Conservation (phyloP, 495 filamentous ascomycete species). For the Penicillium chermesinum region DNA sequence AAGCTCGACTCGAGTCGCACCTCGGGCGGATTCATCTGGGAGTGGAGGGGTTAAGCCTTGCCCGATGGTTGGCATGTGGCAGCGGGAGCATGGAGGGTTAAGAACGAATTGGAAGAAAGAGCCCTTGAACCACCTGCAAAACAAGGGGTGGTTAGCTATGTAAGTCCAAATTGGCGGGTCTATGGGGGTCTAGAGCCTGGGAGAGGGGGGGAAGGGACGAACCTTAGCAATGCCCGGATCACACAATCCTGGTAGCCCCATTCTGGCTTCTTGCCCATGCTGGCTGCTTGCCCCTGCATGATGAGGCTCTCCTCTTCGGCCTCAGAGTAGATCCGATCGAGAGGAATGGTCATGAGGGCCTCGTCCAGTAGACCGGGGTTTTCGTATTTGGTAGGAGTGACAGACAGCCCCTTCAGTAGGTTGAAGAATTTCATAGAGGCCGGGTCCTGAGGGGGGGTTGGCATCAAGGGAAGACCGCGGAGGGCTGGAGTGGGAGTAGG, state of each 20-base stretch:
- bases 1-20: conserved; percentile 80
- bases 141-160: conserved; percentile 20
- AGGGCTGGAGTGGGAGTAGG: conserved; percentile 47
- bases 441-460: conserved; percentile 69
- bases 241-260: conserved; percentile 99
- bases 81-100: conserved; percentile 80
- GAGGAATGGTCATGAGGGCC: conserved; percentile 75
- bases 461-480: conserved; percentile 73
- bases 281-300: conserved; percentile 77
- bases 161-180: not conserved
- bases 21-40: conserved; percentile 81
- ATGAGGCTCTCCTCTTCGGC: conserved; percentile 91
- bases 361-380: conserved; percentile 95
- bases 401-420: conserved; percentile 72
- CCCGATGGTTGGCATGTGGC: conserved; percentile 74
- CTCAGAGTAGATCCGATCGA: conserved; percentile 89
- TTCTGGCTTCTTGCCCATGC: conserved; percentile 75
- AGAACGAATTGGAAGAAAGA: conserved; percentile 96
- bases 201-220: no score
- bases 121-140: conserved; percentile 83
- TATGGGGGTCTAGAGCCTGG: conserved; percentile 2
- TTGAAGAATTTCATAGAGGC: conserved; percentile 78
- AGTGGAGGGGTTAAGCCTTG: conserved; percentile 77
- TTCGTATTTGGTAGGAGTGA: conserved; percentile 87
- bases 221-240: conserved; percentile 80